Base-by-base conservation (phyloP, 1,284 basidiomycete species). In the Malassezia sympodialis region DNA sequence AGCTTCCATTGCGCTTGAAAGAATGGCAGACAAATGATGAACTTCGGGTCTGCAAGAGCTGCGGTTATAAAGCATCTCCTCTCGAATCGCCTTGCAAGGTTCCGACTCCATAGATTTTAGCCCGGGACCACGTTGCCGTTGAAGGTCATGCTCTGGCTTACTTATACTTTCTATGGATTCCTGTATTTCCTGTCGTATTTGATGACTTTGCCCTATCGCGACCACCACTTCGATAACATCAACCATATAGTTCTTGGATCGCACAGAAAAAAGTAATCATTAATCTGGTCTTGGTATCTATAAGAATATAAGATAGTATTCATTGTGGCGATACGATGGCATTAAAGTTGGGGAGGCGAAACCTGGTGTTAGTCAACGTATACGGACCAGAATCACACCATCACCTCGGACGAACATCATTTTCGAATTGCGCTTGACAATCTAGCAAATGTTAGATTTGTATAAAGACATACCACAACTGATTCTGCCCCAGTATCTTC, bases 351-450 rank as follows among this genome's bases (percentile, higher is more conserved):
- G 10, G 51, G 51, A 8, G 56, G 51, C n/a, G 51, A 53, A 8
- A 53, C 51, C 49, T 52, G 49, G 14, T 42, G 24, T 31, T 8
- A 41, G 43, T 48, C 17, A 21, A n/a, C n/a, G 27, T 19, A 27
- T 1, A 61, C 69, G 44, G 37, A 75, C 75, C 32, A 76, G 61
- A 42, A 76, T 76, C n/a, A 76, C 75, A 53, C 74, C 73, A 54
- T 76, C 75, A 51, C 93, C 93, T 74, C 93, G 81, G 1, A 99
- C 91, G 70, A 96, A 99, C 49, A 99, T 80, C 93, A 99, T 98
- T 57, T 93, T 89, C 80, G 91, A 84, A 76, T 88, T 91, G 66
- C 91, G 81, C 78, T 90, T 91, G 57, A 90, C 89, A 35, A 88
- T 82, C 91, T 96, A 67, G 39, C 12, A 21, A n/a, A 17, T 28